A percentile compares a stretch with the other conserved stretches of the same genome.
phyloP scores from a whole-genome alignment of 345 rosid genomes.

The Populus ilicifolia region DNA sequence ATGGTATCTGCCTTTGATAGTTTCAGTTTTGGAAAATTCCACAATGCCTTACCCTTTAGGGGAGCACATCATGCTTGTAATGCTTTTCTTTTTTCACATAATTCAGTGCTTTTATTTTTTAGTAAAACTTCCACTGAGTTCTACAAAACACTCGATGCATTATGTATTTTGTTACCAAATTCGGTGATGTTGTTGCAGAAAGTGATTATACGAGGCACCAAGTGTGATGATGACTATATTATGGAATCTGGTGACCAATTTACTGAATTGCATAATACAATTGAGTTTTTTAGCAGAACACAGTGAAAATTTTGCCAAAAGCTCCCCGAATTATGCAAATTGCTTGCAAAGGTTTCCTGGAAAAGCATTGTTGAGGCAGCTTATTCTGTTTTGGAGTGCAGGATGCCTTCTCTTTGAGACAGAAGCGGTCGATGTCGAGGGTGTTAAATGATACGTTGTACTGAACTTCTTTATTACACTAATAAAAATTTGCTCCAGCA shows the following conservation, averaged over 20 bases:
- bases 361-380: background rate
- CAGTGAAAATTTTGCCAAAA: background rate
- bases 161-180: background rate
- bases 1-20: background rate
- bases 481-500: no score
- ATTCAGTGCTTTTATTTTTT: no score
- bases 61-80: background rate
- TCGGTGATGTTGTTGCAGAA: background rate
- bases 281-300: background rate
- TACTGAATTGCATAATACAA: background rate
- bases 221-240: background rate
- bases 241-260: background rate
- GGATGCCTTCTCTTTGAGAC: no score
- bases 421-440: no score
- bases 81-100: background rate
- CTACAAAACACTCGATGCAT: background rate
- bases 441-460: no score
- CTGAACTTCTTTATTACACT: no score
- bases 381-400: no score
- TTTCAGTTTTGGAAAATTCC: background rate
- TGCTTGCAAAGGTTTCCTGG: background rate
- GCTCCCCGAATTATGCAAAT: no score
- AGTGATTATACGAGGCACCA: background rate
- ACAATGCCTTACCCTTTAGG: background rate
- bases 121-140: background rate